Evolutionary conservation across 192 early-diverging fungal species (phyloP).

Genomic region (Coemansia sp.): DNA sequence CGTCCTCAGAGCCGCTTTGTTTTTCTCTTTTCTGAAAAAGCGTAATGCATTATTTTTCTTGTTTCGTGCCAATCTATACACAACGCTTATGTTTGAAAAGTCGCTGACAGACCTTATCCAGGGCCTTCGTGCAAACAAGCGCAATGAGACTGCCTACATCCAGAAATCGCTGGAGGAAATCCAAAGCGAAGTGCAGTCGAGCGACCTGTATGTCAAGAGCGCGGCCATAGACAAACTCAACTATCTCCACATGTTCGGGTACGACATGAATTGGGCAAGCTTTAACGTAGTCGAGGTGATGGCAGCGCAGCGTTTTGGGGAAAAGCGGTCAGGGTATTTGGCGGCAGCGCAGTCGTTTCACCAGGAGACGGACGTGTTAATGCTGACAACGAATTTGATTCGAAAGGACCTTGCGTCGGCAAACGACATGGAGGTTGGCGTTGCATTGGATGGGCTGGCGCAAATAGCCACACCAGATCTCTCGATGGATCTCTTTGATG

Average conservation of each 20-base stretch:
- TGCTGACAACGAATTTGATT: constrained; percentile 95
- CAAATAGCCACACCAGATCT: constrained; percentile 91
- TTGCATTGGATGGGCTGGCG: constrained; percentile 90
- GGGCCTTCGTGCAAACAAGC: constrained; percentile 88
- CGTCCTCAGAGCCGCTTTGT: too few species aligned
- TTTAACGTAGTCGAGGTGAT: constrained; percentile 98
- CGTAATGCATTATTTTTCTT: not conserved
- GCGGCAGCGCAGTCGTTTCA: constrained; percentile 88
- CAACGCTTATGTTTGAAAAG: constrained; percentile 49
- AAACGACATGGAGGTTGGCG: constrained; percentile 75
- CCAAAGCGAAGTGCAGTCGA: constrained; percentile 78
- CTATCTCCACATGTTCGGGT: constrained; percentile 95
- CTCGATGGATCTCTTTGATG: constrained; percentile 82
- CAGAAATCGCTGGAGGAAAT: constrained; percentile 84
- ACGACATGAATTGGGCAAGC: constrained; percentile 94
- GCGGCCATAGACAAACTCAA: constrained; percentile 84
- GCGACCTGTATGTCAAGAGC: constrained; percentile 84
- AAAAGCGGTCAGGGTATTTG: constrained; percentile 91
- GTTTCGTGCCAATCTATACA: not conserved
- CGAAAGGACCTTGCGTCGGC: constrained; percentile 94
- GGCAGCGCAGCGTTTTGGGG: constrained; percentile 79
- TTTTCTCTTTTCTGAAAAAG: not conserved
- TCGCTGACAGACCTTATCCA: constrained; percentile 90
- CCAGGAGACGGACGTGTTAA: constrained; percentile 92
- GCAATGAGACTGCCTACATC: constrained; percentile 87